A percentile compares a stretch with the other conserved stretches of the same genome.
Evolutionary conservation across 2,329 filamentous ascomycete species (phyloP).

Genomic region (Didymella arachidicola): DNA sequence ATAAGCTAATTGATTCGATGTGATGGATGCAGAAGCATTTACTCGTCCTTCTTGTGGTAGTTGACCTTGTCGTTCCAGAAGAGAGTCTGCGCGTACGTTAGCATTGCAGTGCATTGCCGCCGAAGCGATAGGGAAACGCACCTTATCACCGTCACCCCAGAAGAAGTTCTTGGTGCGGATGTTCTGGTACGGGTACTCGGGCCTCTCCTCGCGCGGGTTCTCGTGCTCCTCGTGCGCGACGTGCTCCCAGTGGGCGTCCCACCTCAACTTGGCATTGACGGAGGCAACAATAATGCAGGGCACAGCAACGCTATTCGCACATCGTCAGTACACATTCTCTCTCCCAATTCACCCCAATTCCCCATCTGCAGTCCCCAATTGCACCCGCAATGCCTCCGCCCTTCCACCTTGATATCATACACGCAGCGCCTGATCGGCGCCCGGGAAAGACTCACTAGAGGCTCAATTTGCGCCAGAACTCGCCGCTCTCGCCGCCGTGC

Average conservation of each 20-base stretch:
- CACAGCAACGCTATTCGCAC: conserved; percentile 70
- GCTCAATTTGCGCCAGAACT: conserved; percentile 94
- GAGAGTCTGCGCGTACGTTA: conserved; percentile 50
- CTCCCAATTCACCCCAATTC: conserved; percentile 1
- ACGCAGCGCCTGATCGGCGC: conserved; percentile 16
- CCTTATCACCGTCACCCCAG: conserved; percentile 97
- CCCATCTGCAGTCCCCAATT: not conserved
- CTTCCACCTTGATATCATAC: conserved; percentile 10
- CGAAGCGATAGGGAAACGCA: conserved; percentile 49
- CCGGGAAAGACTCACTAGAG: conserved; percentile 76
- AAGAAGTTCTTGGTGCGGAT: conserved; percentile 94
- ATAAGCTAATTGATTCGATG: conserved; percentile 4
- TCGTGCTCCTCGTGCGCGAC: conserved; percentile 70
- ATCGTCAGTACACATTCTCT: conserved; percentile 23
- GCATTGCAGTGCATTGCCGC: not conserved
- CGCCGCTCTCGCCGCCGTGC: conserved; percentile 84
- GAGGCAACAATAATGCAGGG: conserved; percentile 75
- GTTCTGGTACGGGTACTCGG: conserved; percentile 97
- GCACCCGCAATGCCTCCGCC: conserved; percentile 11
- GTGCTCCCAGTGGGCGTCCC: conserved; percentile 98
- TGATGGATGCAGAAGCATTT: conserved; percentile 29
- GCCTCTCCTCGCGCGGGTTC: conserved; percentile 85
- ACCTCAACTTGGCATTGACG: conserved; percentile 88
- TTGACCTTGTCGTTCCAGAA: conserved; percentile 95
- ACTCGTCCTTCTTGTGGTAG: conserved; percentile 91